Base-by-base conservation (phyloP, 2,329 filamentous ascomycete species). In the Cladophialophora yegresii region DNA sequence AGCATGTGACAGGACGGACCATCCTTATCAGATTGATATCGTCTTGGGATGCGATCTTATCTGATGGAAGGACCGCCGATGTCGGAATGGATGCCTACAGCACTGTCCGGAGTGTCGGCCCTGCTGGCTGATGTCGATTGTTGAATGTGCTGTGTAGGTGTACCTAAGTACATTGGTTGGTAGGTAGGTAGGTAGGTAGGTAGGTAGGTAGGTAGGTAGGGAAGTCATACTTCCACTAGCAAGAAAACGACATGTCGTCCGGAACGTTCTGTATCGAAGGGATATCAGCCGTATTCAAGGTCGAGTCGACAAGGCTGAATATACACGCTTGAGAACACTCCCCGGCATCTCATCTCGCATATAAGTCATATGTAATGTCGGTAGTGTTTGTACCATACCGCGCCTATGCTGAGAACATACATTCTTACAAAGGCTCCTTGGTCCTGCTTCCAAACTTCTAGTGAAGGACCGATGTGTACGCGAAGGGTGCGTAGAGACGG, bases 11-110 rank as follows among this genome's bases (percentile, higher is more conserved):
- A 43, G 40, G 40, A 28, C 3, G 3, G 26, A 28, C 47, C 12
- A 50, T 50, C 47, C 12, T 26, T 50, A 50, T 50, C 47, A 50
- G 47, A 50, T 50, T 50, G 47, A 50, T 50, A 50, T 22, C 20
- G 47, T 12, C 13, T 4, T 16, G 4, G 47, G 13, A 26, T 4
- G n/a, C n/a, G 47, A 50, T 50, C 47, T 50, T 50, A 50, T 50
- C 47, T 50, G 47, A 50, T 50, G 47, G 22, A 23, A 12, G 4
- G 47, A 22, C 6, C 9, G 22, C 47, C 47, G 47, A 50, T 50
- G 47, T 50, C 47, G 47, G 47, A n/a, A n/a, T n/a, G n/a, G n/a
- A n/a, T n/a, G n/a, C n/a, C n/a, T n/a, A n/a, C n/a, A n/a, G n/a
- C n/a, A n/a, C n/a, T n/a, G n/a, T n/a, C n/a, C n/a, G n/a, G n/a